A percentile compares a stretch with the other conserved stretches of the same genome.
phyloP scores from a whole-genome alignment of 306 rosid species.

The Lupinus albus region DNA sequence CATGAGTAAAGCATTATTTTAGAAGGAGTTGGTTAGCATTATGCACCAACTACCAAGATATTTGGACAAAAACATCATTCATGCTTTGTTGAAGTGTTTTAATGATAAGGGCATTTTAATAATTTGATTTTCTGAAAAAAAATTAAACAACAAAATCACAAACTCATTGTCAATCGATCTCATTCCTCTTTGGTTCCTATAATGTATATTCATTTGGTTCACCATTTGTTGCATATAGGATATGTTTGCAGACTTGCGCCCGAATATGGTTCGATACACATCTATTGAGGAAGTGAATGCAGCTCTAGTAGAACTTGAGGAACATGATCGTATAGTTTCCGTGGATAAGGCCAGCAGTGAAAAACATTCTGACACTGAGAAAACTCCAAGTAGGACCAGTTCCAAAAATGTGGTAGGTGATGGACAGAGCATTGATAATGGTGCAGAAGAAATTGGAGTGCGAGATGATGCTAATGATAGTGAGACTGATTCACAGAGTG shows the following conservation, averaged over 20 bases:
- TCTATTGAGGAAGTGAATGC: constrained; percentile 85
- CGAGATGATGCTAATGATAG: constrained; percentile 71
- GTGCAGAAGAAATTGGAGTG: constrained; percentile 67
- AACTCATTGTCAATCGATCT: too few relatives aligned
- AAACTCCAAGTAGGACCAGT: constrained; percentile 55
- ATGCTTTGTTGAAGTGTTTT: too few relatives aligned
- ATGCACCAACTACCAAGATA: not conserved
- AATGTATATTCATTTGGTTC: not conserved
- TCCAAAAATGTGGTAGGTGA: constrained; percentile 51
- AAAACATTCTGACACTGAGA: constrained; percentile 73
- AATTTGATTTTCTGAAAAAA: too few relatives aligned
- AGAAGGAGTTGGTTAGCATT: not conserved
- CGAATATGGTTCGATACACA: constrained; percentile 82
- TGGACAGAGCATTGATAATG: constrained; percentile 66
- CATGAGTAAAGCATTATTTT: constrained; percentile 16
- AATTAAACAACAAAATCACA: too few relatives aligned
- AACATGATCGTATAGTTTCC: constrained; percentile 64
- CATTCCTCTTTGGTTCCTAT: too few relatives aligned
- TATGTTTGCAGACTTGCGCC: constrained; percentile 89
- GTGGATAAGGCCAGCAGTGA: constrained; percentile 70
- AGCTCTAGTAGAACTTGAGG: constrained; percentile 87
- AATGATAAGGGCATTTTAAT: too few relatives aligned
- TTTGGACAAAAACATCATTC: too few relatives aligned
- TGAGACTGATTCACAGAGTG: constrained; percentile 89
- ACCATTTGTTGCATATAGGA: constrained; percentile 58